Evolutionary conservation across 2,329 filamentous ascomycete genomes (phyloP).

Genomic region (Macrophomina pseudophaseolina): DNA sequence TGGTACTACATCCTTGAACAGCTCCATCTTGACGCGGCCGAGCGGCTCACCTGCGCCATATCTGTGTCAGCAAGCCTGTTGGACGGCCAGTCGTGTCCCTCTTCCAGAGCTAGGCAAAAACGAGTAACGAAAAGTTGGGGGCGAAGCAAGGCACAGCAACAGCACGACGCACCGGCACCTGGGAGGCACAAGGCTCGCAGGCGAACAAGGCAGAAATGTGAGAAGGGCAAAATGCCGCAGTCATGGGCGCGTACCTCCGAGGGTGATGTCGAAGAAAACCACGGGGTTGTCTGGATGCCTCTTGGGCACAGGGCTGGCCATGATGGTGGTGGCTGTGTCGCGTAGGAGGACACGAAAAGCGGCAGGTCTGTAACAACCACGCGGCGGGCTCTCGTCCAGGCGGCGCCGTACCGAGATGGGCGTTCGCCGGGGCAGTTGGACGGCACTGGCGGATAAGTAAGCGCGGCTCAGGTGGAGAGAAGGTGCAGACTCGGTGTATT

Average conservation of each 20-base stretch:
- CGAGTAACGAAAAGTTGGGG: background rate
- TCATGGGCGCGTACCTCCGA: constrained; percentile 67
- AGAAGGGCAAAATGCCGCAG: constrained; percentile 9
- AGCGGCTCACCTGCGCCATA: constrained; percentile 72
- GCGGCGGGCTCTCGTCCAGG: background rate
- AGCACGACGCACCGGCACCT: too few relatives aligned
- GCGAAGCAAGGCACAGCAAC: constrained; percentile 12
- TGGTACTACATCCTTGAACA: constrained; percentile 83
- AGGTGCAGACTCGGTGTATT: constrained; percentile 1
- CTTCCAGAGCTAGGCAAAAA: background rate
- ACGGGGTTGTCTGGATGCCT: constrained; percentile 48
- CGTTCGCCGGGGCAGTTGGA: background rate
- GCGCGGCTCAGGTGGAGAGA: background rate
- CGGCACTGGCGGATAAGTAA: background rate
- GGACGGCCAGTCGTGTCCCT: background rate
- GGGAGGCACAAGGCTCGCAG: background rate
- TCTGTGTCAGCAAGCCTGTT: constrained; percentile 15
- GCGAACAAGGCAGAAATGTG: background rate
- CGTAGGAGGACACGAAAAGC: constrained; percentile 9
- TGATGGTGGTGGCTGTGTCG: constrained; percentile 21
- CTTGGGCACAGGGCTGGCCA: constrained; percentile 16
- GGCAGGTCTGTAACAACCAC: constrained; percentile 8
- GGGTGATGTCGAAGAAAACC: constrained; percentile 78
- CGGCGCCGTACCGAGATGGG: background rate
- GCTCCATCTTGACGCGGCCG: constrained; percentile 86